These are phyloP conservation scores for Ramichloridium luteum DNA, from an alignment of 2,329 filamentous ascomycete genomes.

Conservation along the genomic window DNA sequence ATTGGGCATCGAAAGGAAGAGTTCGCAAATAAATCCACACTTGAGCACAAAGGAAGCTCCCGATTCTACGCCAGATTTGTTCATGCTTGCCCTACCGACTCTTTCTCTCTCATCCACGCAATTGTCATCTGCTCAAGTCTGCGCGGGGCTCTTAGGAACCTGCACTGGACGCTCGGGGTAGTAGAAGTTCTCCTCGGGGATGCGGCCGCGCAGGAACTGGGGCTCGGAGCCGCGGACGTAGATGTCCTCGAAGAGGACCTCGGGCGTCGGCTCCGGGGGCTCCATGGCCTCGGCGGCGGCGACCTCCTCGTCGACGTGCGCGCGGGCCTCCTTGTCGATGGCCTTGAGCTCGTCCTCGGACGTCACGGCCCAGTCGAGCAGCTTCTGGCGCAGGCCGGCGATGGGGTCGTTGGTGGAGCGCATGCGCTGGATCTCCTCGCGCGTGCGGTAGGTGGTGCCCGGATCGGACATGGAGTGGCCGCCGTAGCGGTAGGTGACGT, in stretches of 20 bases:
- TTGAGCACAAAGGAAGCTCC: too few relatives aligned
- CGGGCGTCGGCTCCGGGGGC: constrained; percentile 60
- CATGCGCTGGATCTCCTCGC: constrained; percentile 99
- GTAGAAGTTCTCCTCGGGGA: constrained; percentile 85
- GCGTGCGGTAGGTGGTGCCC: constrained; percentile 93
- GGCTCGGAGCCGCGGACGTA: constrained; percentile 85
- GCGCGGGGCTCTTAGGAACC: constrained; percentile 19
- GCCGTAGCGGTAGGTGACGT: constrained; percentile 98
- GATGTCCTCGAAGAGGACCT: constrained; percentile 92
- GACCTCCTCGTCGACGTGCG: constrained; percentile 78
- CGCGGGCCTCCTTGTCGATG: constrained; percentile 87
- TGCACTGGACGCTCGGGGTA: constrained; percentile 31
- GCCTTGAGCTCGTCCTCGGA: constrained; percentile 91
- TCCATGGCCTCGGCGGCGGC: constrained; percentile 81
- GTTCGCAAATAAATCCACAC: too few relatives aligned
- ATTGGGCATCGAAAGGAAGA: too few relatives aligned
- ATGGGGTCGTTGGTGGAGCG: constrained; percentile 97
- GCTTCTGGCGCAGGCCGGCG: constrained; percentile 93
- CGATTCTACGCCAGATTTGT: too few relatives aligned
- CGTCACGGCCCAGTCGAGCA: constrained; percentile 86
- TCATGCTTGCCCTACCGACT: too few relatives aligned
- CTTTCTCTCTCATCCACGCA: too few relatives aligned
- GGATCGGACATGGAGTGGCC: constrained; percentile 99
- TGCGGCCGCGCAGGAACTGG: constrained; percentile 73
- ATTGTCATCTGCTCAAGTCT: constrained; percentile 13